These are phyloP conservation scores for Tetrastigma voinierianum DNA, from an alignment of 164 flowering plant genomes.

Conservation along the genomic window DNA sequence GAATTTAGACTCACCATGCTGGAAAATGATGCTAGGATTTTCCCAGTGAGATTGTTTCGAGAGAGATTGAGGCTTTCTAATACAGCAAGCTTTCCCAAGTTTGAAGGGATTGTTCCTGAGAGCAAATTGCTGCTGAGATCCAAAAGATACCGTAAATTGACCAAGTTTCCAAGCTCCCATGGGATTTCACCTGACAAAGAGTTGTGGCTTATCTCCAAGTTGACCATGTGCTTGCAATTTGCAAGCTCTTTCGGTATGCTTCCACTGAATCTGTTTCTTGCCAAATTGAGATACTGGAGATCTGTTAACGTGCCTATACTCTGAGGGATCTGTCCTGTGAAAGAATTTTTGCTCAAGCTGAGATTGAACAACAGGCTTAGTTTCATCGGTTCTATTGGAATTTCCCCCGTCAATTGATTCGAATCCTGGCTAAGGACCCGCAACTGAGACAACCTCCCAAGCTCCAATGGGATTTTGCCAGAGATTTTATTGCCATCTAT, in stretches of 20 bases:
- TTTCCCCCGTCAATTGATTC: conserved; percentile 32
- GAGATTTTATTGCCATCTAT: conserved; percentile 33
- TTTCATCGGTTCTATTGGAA: conserved; percentile 32
- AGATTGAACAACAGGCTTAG: conserved; percentile 21
- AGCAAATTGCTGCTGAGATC: too few species aligned
- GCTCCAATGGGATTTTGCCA: conserved; percentile 41
- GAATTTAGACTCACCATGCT: conserved; percentile 24
- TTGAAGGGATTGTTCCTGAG: too few species aligned
- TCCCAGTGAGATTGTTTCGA: too few species aligned
- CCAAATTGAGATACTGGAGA: conserved; percentile 26
- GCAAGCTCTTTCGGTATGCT: conserved; percentile 27
- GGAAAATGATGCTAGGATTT: conserved; percentile 38
- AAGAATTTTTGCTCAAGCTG: conserved; percentile 29
- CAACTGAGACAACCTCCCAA: conserved; percentile 31
- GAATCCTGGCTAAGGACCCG: conserved; percentile 24
- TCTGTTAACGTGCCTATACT: conserved; percentile 14
- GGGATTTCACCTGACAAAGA: conserved; percentile 30
- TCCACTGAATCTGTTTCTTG: conserved; percentile 24
- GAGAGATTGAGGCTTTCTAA: too few species aligned
- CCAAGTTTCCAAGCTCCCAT: conserved; percentile 21
- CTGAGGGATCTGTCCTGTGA: conserved; percentile 30
- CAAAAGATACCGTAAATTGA: conserved; percentile 17
- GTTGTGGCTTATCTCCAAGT: conserved; percentile 31
- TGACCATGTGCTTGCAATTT: conserved; percentile 7
- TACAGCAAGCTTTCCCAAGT: too few species aligned